These are phyloP conservation scores for Tanozyma kutaoensis DNA, from an alignment of 805 yeast species.

Conservation along the genomic window DNA sequence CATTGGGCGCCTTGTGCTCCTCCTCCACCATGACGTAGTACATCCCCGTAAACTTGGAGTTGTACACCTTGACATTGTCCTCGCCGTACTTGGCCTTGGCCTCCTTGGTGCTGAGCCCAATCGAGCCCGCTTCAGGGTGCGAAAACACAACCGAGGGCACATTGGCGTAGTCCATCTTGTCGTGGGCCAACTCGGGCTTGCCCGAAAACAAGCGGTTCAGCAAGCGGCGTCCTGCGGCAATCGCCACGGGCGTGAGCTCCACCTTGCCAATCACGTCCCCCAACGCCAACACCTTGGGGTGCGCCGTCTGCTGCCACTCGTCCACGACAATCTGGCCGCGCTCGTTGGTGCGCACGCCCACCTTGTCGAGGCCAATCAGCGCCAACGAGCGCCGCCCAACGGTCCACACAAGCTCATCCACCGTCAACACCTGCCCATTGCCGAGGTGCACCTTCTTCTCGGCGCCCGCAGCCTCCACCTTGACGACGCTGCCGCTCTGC, in stretches of 20 bases:
- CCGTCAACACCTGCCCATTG: constrained; percentile 30
- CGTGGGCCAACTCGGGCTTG: constrained; percentile 49
- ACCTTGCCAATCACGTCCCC: constrained; percentile 93
- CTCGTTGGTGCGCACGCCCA: constrained; percentile 53
- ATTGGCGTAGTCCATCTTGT: constrained; percentile 74
- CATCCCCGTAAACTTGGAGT: constrained; percentile 80
- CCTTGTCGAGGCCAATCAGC: constrained; percentile 63
- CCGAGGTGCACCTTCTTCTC: constrained; percentile 23
- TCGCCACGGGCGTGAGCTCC: constrained; percentile 96
- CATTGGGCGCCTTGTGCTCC: constrained; percentile 71
- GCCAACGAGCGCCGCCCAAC: constrained; percentile 76
- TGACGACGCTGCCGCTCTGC: constrained; percentile 30
- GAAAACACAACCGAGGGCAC: constrained; percentile 95
- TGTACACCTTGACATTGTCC: constrained; percentile 69
- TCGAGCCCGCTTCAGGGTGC: constrained; percentile 94
- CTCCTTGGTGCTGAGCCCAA: constrained; percentile 72
- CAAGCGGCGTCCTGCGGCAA: constrained; percentile 93
- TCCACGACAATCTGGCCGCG: constrained; percentile 62
- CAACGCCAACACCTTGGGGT: constrained; percentile 61
- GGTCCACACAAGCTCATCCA: constrained; percentile 85
- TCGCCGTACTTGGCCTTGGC: constrained; percentile 73
- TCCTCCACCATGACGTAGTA: constrained; percentile 61
- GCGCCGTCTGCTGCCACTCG: constrained; percentile 75
- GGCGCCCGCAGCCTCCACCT: constrained; percentile 22
- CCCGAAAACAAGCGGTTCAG: constrained; percentile 84